phyloP scores from a whole-genome alignment of 257 asterid genomes.

The Solanum rostratum region DNA sequence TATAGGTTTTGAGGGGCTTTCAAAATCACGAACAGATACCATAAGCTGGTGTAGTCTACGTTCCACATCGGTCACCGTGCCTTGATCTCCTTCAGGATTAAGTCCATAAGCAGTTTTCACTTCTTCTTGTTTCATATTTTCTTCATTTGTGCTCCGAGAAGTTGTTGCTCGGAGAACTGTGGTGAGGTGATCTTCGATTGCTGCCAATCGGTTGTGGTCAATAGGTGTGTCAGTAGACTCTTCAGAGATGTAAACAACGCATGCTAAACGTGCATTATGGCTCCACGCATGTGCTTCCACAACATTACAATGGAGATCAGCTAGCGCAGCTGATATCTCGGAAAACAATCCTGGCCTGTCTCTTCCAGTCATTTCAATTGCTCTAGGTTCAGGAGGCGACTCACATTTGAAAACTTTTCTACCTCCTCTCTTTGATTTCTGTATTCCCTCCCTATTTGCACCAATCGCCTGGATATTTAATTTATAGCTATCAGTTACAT shows the following conservation, averaged over 20 bases:
- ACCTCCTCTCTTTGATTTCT: slow-evolving; percentile 9
- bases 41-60: slow-evolving; percentile 69
- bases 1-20: slow-evolving; percentile 7
- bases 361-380: slow-evolving; percentile 66
- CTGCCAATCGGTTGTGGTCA: slow-evolving; percentile 43
- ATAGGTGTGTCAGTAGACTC: slow-evolving; percentile 30
- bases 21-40: slow-evolving; percentile 51
- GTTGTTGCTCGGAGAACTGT: slow-evolving; percentile 58
- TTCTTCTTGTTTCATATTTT: slow-evolving; percentile 21
- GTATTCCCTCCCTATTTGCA: slow-evolving; percentile 8
- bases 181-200: slow-evolving; percentile 54
- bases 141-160: slow-evolving; percentile 9
- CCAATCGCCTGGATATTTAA: slow-evolving; percentile 31
- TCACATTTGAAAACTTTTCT: background rate
- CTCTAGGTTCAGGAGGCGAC: slow-evolving; percentile 24
- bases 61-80: slow-evolving; percentile 45
- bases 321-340: slow-evolving; percentile 73
- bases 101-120: slow-evolving; percentile 47
- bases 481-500: background rate
- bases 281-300: slow-evolving; percentile 77
- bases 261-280: slow-evolving; percentile 61
- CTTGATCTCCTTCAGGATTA: slow-evolving; percentile 21
- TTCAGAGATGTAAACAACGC: slow-evolving; percentile 55
- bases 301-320: slow-evolving; percentile 59
- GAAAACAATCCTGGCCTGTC: slow-evolving; percentile 73